Evolutionary conservation across 2,329 filamentous ascomycete genomes (phyloP), one percentile per base, ranked within the genome.

Genomic region (Didymella arachidicola): DNA sequence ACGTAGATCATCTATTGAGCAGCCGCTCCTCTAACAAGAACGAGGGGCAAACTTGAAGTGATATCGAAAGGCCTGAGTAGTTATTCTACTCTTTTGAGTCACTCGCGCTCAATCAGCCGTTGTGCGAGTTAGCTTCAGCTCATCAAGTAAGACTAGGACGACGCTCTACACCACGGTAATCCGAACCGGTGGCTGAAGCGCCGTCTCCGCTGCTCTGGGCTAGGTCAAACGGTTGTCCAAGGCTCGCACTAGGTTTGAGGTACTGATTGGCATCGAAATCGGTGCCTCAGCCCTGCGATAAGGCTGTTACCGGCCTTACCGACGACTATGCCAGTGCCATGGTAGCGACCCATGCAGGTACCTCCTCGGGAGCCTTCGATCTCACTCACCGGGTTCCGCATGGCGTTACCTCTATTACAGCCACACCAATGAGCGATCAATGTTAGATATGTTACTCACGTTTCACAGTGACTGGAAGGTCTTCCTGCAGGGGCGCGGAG

Each of bases 321-420:
- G 57, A 60, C 19, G 57, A 60, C 59, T 44, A 54, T 68, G 64
- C 68, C 66, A 64, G 55, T 63, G 34, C 52, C 59, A 63, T 59
- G 64, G 67, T 70, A 71, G 62, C 65, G 60, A 67, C 47, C 52
- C 47, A 73, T 71, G 67, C 67, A 68, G 64, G 65, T 67, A 71
- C 67, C 63, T 64, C 26, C 38, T 45, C 38, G 48, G 58, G 26
- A 30, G 4, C 42, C 50, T 53, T 58, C 61, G 22, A 58, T 45
- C 45, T 57, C 60, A 55, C 59, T 61, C 53, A 55, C 55, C 60
- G 59, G 61, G 53, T 61, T 54, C 49, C 59, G 54, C 27, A 66
- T 59, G 63, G 64, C 61, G 63, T 63, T 49, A 52, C 49, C 46
- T 48, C 49, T 36, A 47, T 43, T 30, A 26, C 30, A 11, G 30